Percentiles rank a stretch among this genome's conserved stretches.
Conservation (phyloP, 805 yeast genomes). For the Wickerhamiella dianesei region DNA sequence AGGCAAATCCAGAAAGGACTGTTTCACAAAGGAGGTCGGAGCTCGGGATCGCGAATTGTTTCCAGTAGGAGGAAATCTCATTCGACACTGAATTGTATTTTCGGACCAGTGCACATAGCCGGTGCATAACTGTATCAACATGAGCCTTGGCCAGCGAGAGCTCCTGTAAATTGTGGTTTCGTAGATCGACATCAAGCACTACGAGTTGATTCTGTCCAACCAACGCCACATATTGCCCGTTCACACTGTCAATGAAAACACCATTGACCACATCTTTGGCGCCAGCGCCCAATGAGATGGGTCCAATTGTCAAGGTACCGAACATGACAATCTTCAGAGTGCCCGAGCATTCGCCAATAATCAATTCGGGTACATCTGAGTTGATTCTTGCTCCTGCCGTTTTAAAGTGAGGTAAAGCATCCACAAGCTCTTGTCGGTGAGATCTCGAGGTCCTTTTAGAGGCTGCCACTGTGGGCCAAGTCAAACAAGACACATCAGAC, state of each 20-base stretch:
- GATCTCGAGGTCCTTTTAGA: background rate
- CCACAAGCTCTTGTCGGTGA: background rate
- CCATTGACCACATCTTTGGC: conserved; percentile 7
- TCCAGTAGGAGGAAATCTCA: background rate
- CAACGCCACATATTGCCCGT: background rate
- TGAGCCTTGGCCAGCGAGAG: background rate
- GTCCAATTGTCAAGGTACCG: conserved; percentile 28
- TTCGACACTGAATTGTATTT: background rate
- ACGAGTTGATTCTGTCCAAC: background rate
- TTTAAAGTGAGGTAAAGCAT: background rate
- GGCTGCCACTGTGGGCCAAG: conserved; percentile 10
- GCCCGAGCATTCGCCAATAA: conserved; percentile 9
- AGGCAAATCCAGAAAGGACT: conserved; percentile 1
- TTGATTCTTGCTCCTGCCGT: background rate
- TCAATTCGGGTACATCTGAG: background rate
- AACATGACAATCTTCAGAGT: conserved; percentile 24
- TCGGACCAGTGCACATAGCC: background rate
- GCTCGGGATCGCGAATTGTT: background rate
- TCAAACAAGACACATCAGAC: conserved; percentile 5
- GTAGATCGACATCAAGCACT: background rate
- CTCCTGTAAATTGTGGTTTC: background rate
- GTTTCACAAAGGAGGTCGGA: background rate
- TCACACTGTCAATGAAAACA: conserved; percentile 2
- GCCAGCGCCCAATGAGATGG: conserved; percentile 21
- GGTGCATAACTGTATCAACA: background rate